Evolutionary conservation across 2,329 filamentous ascomycete species (phyloP), one percentile per base, ranked within the genome.

Genomic region (Penicillium brasilianum): DNA sequence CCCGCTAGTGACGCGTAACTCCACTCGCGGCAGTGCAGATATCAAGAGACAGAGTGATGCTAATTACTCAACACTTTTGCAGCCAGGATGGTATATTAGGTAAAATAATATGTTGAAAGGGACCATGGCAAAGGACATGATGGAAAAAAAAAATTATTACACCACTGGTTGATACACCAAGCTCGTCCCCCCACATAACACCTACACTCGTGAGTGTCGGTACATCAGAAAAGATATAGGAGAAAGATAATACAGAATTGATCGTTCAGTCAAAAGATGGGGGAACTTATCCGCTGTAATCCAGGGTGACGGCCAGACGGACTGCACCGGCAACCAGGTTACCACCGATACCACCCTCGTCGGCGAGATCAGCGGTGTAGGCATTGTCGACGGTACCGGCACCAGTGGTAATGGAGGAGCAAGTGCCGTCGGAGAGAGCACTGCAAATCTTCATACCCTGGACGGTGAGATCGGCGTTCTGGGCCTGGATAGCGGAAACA

Each of bases 391-490:
- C 72, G 3, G 30, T 43, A 1, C 30, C 65, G 16, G 69, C 73
- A 32, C 55, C 58, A 22, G 65, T 18, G 5, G 70, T 70, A 34
- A 77, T 72, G 9, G 64, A 63, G 3, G 76, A 77, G 70, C 76
- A 78, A 53, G 62, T 67, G 0, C 63, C 60, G 7, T 67, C 60
- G 1, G 25, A 13, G 16, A 61, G 46, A 2, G 46, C 63, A 55
- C 73, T 66, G 57, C 75, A 77, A 44, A 78, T 77, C 59, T 70
- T 63, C 76, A 78, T 77, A 11, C 76, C 76, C 65, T 77, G 72
- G 34, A 77, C 69, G 2, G 60, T 49, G 39, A 70, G 16, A 9
- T 62, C 68, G 9, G 74, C 70, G 11, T 73, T 65, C 69, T 77
- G 71, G 2, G 76, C 71, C 41, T 69, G 59, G 44, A 78, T 77